Base-by-base conservation (phyloP, 306 rosid species). In the Inga laurina region DNA sequence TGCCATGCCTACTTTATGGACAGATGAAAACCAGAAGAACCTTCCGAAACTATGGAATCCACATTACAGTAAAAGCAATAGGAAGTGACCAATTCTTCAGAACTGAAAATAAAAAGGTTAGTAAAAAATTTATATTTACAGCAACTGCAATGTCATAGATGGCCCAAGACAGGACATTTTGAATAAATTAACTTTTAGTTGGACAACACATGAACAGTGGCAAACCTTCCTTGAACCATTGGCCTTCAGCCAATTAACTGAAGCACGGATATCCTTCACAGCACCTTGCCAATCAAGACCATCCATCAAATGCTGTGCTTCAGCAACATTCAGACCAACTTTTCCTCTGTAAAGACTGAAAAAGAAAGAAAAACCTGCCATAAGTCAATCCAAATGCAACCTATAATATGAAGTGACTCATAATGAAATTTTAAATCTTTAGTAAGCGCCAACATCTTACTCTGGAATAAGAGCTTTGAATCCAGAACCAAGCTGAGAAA, bases 281-380 rank as follows among this genome's bases (percentile, higher is more conserved):
- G 99, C 99, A 77, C 94, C 99, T 86, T 89, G 98, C 99, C 99
- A 96, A 84, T 96, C 98, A 76, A 96, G 96, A 62, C 89, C 97
- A 0, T 92, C 97, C 88, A 96, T 81, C 89, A 94, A 84, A 84
- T 96, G 99, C 41, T 93, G 99, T 4, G 98, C 99, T 86, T 96
- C 99, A 32, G 97, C 97, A 67, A 78, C 94, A 86, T 96, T 97
- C 76, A 96, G 85, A 75, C 98, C 97, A 21, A 96, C 97, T 91
- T 92, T 94, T 66, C 97, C 98, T 57, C 92, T 87, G 74, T 92
- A 91, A 75, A 92, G 82, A 87, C 97, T 90, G 79, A 67, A 43
- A 41, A 46, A 71, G 37, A 76, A 64, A 32, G 59, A 61, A 80
- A 79, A 75, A 27, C 34, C 46, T 8, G 14, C 72, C 11, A 79